Base-by-base conservation (phyloP, 495 filamentous ascomycete genomes). In the Neurospora sp. region DNA sequence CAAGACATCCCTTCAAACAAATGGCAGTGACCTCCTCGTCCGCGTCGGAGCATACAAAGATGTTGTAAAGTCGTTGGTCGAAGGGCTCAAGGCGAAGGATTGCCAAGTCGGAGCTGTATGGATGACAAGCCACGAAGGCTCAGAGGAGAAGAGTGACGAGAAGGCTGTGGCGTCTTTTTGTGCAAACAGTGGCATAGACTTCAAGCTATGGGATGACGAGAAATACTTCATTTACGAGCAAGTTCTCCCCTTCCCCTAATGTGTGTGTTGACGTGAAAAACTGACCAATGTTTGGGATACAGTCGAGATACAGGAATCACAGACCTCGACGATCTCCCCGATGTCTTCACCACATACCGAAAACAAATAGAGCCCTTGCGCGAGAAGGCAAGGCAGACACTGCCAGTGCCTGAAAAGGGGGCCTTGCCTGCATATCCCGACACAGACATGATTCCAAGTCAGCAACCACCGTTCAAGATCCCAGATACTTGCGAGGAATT, bases 221-320 rank as follows among this genome's bases (percentile, higher is more conserved):
- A 93, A 92, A 77, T 93, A 91, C 76, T 88, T 90, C 70, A 85
- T 92, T 68, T 87, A 93, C 74, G 89, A 92, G 91, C 92, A 82
- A 81, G 87, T 86, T 40, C 20, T 68, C 16, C 8, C 12, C 3
- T 42, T 16, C 12, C 38, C 41, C 48, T 14, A 14, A 17, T 3
- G 45, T 10, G 22, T 14, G 17, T 37, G 10, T 7, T 59, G 4
- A 40, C 9, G 5, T 37, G 0, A 27, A 59, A 22, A 31, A 4
- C 12, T 61, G 48, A 61, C 48, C 27, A 16, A 8, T 35, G 3
- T 12, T 17, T 35, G 53, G 3, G 27, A 42, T 16, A 10, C 59
- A 91, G 90, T 75, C 87, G 87, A 42, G 90, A 92, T 76, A 68
- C 88, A 2, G 84, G 86, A 3, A 80, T 88, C 27, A 73, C 80